phyloP scores from a whole-genome alignment of 371 early-diverging fungal species.

The Chytridium lagenaria region DNA sequence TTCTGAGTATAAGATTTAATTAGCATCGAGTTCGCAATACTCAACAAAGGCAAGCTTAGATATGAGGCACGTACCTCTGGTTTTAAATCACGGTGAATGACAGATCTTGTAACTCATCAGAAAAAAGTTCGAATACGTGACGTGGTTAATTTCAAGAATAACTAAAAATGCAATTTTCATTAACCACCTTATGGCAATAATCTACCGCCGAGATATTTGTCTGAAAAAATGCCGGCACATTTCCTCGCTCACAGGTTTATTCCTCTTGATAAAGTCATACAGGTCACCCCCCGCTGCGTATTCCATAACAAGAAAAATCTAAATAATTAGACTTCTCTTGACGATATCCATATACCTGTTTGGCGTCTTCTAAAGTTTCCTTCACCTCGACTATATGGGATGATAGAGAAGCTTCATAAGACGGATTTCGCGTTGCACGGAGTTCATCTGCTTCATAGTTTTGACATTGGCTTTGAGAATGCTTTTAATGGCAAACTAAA shows the following conservation, averaged over 20 bases:
- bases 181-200: slow-evolving; percentile 58
- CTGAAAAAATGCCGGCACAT: slow-evolving; percentile 62
- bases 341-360: slow-evolving; percentile 17
- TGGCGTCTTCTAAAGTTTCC: slow-evolving; percentile 59
- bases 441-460: slow-evolving; percentile 62
- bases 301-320: slow-evolving; percentile 67
- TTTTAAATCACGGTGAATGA: slow-evolving; percentile 98
- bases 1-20: slow-evolving; percentile 54
- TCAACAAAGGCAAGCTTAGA: neutral
- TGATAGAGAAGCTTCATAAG: slow-evolving; percentile 62
- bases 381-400: slow-evolving; percentile 60
- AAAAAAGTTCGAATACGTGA: too few relatives aligned
- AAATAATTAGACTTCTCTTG: slow-evolving; percentile 1
- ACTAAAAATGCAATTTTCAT: too few relatives aligned
- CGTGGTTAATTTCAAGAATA: too few relatives aligned
- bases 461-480: slow-evolving; percentile 62
- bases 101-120: too few relatives aligned
- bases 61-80: slow-evolving; percentile 61
- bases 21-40: neutral
- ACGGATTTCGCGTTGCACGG: slow-evolving; percentile 67
- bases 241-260: slow-evolving; percentile 51
- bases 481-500: slow-evolving; percentile 60
- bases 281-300: slow-evolving; percentile 62
- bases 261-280: slow-evolving; percentile 59
- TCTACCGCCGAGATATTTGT: slow-evolving; percentile 84